Evolutionary conservation across 352 stramenopile species (phyloP).

Genomic region (Phytophthora sp.): DNA sequence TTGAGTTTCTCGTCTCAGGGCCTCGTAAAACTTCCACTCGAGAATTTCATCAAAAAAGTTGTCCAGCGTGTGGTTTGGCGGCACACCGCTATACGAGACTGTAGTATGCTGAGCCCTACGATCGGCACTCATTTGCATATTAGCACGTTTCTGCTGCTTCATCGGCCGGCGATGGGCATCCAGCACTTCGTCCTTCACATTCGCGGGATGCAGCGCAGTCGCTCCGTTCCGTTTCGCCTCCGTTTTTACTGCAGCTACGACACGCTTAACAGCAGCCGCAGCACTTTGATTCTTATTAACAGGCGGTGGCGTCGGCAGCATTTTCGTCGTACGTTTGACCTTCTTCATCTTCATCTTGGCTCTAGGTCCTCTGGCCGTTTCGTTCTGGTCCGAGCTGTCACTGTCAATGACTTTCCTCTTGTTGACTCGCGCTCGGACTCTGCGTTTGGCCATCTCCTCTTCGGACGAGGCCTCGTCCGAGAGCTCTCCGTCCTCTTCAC

Average conservation of each 20-base stretch:
- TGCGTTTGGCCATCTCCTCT: slow-evolving; percentile 37
- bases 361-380: neutral
- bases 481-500: slow-evolving; percentile 43
- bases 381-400: slow-evolving; percentile 59
- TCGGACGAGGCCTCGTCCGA: slow-evolving; percentile 41
- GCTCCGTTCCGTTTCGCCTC: slow-evolving; percentile 11
- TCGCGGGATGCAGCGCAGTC: neutral
- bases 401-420: slow-evolving; percentile 66
- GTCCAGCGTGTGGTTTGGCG: slow-evolving; percentile 65
- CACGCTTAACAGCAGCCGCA: slow-evolving; percentile 19
- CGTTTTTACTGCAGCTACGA: slow-evolving; percentile 24
- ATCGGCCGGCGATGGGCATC: slow-evolving; percentile 73
- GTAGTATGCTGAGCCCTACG: slow-evolving; percentile 19
- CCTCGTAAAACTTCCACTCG: slow-evolving; percentile 79
- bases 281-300: slow-evolving; percentile 19
- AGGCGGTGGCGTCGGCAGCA: slow-evolving; percentile 1
- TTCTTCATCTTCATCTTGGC: slow-evolving; percentile 38
- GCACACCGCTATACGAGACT: slow-evolving; percentile 24
- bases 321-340: slow-evolving; percentile 24
- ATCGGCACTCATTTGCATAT: slow-evolving; percentile 24
- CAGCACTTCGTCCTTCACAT: slow-evolving; percentile 32
- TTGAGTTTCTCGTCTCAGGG: slow-evolving; percentile 59
- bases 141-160: slow-evolving; percentile 68
- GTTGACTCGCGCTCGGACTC: slow-evolving; percentile 8
- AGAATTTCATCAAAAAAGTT: slow-evolving; percentile 89